Base-by-base conservation (phyloP, 73 alveolate genomes). In the Paramecium sexaurelia region DNA sequence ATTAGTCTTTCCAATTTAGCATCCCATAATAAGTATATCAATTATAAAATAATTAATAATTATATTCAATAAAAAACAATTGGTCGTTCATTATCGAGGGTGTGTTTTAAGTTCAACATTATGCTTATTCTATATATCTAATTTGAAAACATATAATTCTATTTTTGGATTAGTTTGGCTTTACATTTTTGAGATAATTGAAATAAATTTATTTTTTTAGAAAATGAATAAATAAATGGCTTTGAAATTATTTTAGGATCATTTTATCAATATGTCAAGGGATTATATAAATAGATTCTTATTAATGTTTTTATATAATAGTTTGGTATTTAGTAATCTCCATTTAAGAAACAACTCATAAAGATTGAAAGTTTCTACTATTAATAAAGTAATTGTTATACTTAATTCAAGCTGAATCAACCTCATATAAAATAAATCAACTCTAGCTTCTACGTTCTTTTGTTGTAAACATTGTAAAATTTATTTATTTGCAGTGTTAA, bases 71-170 rank as follows among this genome's bases (percentile, higher is more conserved):
- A 61, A 61, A 61, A 26, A 15, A 61, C 83, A 61, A 61, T 61
- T 61, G 83, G 83, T 61, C 83, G 45, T 29, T 45, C 83, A 61
- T 61, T 61, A 61, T 61, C 47, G 39, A 61, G 83, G 83, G 43
- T 61, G 26, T 29, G 83, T 61, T 22, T 61, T 61, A 10, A 45
- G 26, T 61, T 61, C 83, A 61, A 61, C 11, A 61, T 61, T 22
- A 61, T 51, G 29, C 6, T 15, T 29, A 32, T 61, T 61, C 26
- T 61, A 61, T 45, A 61, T 24, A 61, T 61, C 83, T 61, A 61
- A 26, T 61, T 61, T 61, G 11, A 61, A 15, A 29, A 61, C 26
- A 61, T n/a, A n/a, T n/a, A n/a, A n/a, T n/a, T n/a, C n/a, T n/a
- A n/a, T n/a, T n/a, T n/a, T n/a, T n/a, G 67, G 67, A n/a, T 51